Evolutionary conservation across 2,329 filamentous ascomycete species (phyloP), one percentile per base, ranked within the genome.

Genomic region (Nigrospora osmanthi): DNA sequence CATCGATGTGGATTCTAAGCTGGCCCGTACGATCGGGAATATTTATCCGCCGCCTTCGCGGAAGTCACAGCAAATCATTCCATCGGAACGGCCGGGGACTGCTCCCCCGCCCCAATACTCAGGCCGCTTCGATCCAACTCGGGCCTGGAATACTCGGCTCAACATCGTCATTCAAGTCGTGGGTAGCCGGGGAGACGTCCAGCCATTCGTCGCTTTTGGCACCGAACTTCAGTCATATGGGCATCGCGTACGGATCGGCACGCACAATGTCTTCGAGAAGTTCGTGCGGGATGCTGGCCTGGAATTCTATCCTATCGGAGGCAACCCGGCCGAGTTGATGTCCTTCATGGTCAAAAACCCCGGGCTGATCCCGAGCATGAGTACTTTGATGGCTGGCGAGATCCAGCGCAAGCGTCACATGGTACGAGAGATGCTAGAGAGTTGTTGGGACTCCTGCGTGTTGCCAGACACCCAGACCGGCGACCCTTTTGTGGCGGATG

Each of bases 361-460:
- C 0, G 62, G 65, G 0, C 48, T 69, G 11, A 40, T 69, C 14
- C 66, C 66, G 2, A 62, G 52, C 37, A 54, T 60, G n/a, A 52
- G 61, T 39, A 68, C 60, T 34, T 47, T 68, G 16, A 60, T 51
- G 32, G 64, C 54, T 2, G 66, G 66, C 7, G 66, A 67, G 17
- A 53, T 69, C 6, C 52, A 63, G 44, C 51, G 61, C 14, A 59
- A 66, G 32, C 56, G 54, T 5, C 59, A 63, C 34, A 67, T 85
- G 14, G 89, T 94, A 49, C 80, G 82, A 47, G 77, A 87, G 49
- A 90, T 93, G 49, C 68, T 95, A n/a, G 70, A 85, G 19, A 89
- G 89, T 0, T 93, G 87, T 56, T 95, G 89, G 90, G 74, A 84
- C 54, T 89, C 87, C 0, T 95, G 89, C 58, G 84, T 88, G 52